Conservation (phyloP, 305 asterid genomes). For the Coffea humblotiana region DNA sequence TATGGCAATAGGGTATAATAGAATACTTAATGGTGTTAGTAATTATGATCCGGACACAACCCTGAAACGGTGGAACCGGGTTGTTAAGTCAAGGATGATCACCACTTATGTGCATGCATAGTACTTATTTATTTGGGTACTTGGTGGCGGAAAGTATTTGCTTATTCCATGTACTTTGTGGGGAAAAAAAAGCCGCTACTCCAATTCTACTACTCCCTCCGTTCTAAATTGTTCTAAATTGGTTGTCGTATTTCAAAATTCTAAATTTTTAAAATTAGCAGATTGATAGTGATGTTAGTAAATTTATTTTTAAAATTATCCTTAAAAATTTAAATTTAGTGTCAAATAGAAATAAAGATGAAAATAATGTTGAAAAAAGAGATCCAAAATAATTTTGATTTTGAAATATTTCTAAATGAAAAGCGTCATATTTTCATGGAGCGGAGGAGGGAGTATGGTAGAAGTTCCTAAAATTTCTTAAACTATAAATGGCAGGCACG, state of each 20-base stretch:
- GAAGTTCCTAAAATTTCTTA: neutral
- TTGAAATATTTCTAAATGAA: too few species aligned
- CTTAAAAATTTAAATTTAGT: too few species aligned
- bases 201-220: neutral
- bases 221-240: too few species aligned
- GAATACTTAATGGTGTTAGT: neutral
- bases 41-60: conserved; percentile 2
- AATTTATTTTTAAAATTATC: too few species aligned
- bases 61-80: conserved; percentile 8
- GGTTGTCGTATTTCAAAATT: too few species aligned
- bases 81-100: neutral
- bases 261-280: too few species aligned
- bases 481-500: neutral
- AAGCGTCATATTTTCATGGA: too few species aligned
- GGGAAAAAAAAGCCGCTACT: neutral
- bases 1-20: neutral
- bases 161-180: neutral
- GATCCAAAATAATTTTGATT: too few species aligned
- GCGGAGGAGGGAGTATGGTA: too few species aligned
- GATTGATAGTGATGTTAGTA: too few species aligned
- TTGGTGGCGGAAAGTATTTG: neutral
- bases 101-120: neutral
- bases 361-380: too few species aligned
- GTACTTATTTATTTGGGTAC: neutral
- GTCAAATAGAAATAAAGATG: too few species aligned